Percentiles rank a stretch among this genome's conserved stretches.
Evolutionary conservation across 768 basidiomycete species (phyloP).

Genomic region (Hygrophorus pudorinus): DNA sequence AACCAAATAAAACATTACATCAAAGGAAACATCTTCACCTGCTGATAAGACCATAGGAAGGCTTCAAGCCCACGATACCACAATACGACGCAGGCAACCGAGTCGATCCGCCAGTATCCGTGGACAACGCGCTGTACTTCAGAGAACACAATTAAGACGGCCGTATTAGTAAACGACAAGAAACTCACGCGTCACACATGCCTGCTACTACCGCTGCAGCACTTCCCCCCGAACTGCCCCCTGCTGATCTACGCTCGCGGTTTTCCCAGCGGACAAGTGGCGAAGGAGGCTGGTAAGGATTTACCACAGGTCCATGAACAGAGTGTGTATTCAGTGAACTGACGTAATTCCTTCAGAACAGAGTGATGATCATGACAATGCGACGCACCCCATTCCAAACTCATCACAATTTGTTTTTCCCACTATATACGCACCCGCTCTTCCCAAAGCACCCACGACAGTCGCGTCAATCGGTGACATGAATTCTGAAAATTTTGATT

Average conservation of each 20-base stretch:
- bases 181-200: constrained; percentile 72
- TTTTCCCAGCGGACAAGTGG: constrained; percentile 15
- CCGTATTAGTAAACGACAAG: constrained; percentile 1
- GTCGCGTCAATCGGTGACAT: constrained; percentile 81
- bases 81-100: constrained; percentile 92
- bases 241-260: constrained; percentile 53
- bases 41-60: constrained; percentile 87
- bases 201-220: constrained; percentile 87
- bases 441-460: constrained; percentile 53
- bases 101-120: constrained; percentile 93
- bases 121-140: constrained; percentile 65
- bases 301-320: constrained; percentile 66
- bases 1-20: background rate
- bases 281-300: constrained; percentile 43
- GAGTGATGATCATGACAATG: background rate
- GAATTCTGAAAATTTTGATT: constrained; percentile 39
- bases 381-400: constrained; percentile 90
- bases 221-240: constrained; percentile 92
- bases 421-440: constrained; percentile 57
- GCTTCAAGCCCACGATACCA: constrained; percentile 86
- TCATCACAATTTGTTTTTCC: constrained; percentile 97
- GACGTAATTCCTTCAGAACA: constrained; percentile 5
- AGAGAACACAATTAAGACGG: background rate
- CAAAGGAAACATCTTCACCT: constrained; percentile 32
- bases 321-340: constrained; percentile 76